A percentile compares a stretch with the other conserved stretches of the same genome.
Conservation (phyloP, 2,329 filamentous ascomycete species). For the Verticillium albo-atrum region DNA sequence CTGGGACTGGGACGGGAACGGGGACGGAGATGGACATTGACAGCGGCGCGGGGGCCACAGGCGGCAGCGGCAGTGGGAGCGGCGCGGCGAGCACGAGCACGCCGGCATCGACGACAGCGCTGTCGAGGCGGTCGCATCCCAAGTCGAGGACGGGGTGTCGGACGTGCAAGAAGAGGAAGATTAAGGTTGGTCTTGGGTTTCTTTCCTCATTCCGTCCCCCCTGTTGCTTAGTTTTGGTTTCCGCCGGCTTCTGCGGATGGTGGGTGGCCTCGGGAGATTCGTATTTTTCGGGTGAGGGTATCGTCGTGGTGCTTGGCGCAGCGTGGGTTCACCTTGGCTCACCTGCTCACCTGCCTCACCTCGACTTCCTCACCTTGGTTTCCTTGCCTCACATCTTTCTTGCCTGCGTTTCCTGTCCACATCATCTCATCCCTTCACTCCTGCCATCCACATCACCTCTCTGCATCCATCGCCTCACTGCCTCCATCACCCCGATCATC, state of each 20-base stretch:
- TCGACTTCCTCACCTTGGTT: neutral
- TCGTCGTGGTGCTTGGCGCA: neutral
- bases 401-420: neutral
- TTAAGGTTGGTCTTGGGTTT: constrained; percentile 27
- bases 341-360: neutral
- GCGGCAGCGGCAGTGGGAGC: neutral
- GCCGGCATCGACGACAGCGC: neutral
- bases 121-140: constrained; percentile 45
- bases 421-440: neutral
- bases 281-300: neutral
- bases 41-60: neutral
- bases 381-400: neutral
- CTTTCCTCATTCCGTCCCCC: neutral
- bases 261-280: neutral
- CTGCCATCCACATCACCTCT: neutral
- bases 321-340: neutral
- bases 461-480: neutral
- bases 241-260: neutral
- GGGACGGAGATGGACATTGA: neutral
- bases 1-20: neutral
- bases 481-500: neutral
- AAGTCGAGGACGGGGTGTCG: constrained; percentile 50
- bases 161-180: constrained; percentile 51
- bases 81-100: neutral
- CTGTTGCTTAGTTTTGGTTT: neutral